Conservation (phyloP, 1,139 yeast species). For the Debaryomyces subglobosus region DNA sequence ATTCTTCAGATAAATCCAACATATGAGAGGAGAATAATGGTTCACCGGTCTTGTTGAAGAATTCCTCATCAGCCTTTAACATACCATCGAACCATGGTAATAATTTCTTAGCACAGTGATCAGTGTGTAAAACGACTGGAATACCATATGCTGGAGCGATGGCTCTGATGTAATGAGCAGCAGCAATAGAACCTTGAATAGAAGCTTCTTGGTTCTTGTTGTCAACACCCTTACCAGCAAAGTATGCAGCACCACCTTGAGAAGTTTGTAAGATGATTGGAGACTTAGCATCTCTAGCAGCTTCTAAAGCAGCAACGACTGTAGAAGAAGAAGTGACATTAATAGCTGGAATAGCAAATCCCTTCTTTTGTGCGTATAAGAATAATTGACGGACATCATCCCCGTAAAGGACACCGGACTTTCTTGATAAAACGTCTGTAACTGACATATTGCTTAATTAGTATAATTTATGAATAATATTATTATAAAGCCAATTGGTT, state of each 20-base stretch:
- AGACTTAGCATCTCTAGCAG: conserved; percentile 94
- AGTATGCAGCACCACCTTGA: conserved; percentile 99
- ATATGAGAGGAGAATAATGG: conserved; percentile 98
- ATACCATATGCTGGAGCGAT: conserved; percentile 96
- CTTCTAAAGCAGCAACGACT: conserved; percentile 95
- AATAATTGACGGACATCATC: conserved; percentile 93
- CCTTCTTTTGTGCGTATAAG: conserved; percentile 90
- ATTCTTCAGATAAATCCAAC: conserved; percentile 97
- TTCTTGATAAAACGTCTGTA: conserved; percentile 75
- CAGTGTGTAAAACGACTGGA: conserved; percentile 97
- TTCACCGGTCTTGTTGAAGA: conserved; percentile 82
- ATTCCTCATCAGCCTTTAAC: conserved; percentile 94
- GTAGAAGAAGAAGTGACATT: conserved; percentile 98
- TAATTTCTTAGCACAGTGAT: conserved; percentile 98
- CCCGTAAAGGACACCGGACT: conserved; percentile 98
- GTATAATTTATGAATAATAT: conserved; percentile 4
- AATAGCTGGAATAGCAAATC: conserved; percentile 97
- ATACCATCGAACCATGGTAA: conserved; percentile 99
- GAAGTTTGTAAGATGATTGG: conserved; percentile 98
- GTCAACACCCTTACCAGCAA: conserved; percentile 98
- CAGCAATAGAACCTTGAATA: conserved; percentile 94
- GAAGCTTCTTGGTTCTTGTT: conserved; percentile 94
- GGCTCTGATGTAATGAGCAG: conserved; percentile 96
- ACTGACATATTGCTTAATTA: conserved; percentile 34
- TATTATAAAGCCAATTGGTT: background rate